Percentiles rank a stretch among this genome's conserved stretches.
These are phyloP conservation scores for Catharanthus roseus DNA, from an alignment of 257 asterid species.

Conservation along the genomic window DNA sequence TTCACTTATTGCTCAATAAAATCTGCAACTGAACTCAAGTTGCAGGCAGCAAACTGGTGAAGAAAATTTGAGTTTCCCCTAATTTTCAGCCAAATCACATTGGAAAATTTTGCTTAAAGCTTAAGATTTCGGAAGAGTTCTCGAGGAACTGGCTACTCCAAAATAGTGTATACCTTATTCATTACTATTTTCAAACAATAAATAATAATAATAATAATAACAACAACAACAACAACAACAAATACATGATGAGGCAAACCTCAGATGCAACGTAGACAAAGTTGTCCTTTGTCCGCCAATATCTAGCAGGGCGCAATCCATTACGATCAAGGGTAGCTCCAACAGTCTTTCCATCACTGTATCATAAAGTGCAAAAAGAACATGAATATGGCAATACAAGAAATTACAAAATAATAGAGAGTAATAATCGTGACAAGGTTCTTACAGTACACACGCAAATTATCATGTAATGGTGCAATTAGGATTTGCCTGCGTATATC, in stretches of 20 bases:
- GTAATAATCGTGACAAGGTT: background rate
- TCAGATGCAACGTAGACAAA: constrained; percentile 98
- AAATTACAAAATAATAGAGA: background rate
- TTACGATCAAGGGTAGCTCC: constrained; percentile 99
- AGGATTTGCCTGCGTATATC: background rate
- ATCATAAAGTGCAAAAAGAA: constrained; percentile 16
- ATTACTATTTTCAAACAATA: background rate
- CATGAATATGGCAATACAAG: constrained; percentile 12
- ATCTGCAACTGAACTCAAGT: background rate
- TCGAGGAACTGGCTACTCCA: background rate
- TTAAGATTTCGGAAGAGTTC: background rate
- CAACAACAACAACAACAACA: too few relatives aligned
- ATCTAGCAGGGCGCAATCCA: constrained; percentile 99
- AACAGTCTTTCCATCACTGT: constrained; percentile 97
- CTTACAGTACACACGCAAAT: background rate
- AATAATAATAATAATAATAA: too few relatives aligned
- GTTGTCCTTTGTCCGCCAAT: constrained; percentile 94
- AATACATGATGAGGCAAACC: constrained; percentile 37
- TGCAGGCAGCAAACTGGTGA: background rate
- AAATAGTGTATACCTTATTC: background rate
- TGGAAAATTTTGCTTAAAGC: background rate
- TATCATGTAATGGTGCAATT: background rate
- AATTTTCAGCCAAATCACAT: background rate
- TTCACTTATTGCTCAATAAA: background rate
- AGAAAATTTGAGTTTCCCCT: background rate